Percentiles rank a stretch among this genome's conserved stretches.
Evolutionary conservation across 768 basidiomycete genomes (phyloP).

Genomic region (Gymnopilus junonius): DNA sequence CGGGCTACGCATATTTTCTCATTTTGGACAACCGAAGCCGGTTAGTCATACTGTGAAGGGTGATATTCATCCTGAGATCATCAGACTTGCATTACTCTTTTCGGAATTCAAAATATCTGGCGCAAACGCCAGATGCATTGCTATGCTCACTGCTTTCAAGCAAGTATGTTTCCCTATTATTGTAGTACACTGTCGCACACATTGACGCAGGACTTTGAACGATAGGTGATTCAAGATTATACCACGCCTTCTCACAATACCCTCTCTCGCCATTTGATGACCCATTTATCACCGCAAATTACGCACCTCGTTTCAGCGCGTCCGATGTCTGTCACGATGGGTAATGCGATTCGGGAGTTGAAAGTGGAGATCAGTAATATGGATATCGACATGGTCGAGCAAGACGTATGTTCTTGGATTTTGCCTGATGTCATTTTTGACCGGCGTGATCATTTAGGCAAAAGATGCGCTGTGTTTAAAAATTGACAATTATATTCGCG

Average conservation of each 20-base stretch:
- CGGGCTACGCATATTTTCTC: constrained; percentile 83
- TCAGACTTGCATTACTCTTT: constrained; percentile 88
- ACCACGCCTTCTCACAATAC: constrained; percentile 85
- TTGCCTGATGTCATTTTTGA: constrained; percentile 7
- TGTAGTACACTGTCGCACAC: constrained; percentile 12
- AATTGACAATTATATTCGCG: constrained; percentile 93
- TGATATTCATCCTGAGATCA: constrained; percentile 89
- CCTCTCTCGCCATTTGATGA: constrained; percentile 89
- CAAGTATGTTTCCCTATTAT: constrained; percentile 56
- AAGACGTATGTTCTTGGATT: constrained; percentile 64
- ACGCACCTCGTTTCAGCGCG: constrained; percentile 86
- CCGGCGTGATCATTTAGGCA: constrained; percentile 57
- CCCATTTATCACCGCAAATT: constrained; percentile 92
- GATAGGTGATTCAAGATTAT: constrained; percentile 89
- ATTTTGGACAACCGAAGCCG: constrained; percentile 78
- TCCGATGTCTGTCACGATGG: constrained; percentile 93
- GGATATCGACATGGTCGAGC: constrained; percentile 92
- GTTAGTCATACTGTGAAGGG: constrained; percentile 64
- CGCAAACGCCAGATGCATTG: constrained; percentile 94
- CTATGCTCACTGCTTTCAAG: constrained; percentile 90
- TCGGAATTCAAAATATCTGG: constrained; percentile 92
- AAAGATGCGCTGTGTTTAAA: constrained; percentile 82
- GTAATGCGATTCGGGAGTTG: constrained; percentile 91
- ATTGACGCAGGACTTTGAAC: constrained; percentile 6
- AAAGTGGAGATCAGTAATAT: constrained; percentile 94